Base-by-base conservation (phyloP, 331 rosid genomes). In the Spiraea crenata region DNA sequence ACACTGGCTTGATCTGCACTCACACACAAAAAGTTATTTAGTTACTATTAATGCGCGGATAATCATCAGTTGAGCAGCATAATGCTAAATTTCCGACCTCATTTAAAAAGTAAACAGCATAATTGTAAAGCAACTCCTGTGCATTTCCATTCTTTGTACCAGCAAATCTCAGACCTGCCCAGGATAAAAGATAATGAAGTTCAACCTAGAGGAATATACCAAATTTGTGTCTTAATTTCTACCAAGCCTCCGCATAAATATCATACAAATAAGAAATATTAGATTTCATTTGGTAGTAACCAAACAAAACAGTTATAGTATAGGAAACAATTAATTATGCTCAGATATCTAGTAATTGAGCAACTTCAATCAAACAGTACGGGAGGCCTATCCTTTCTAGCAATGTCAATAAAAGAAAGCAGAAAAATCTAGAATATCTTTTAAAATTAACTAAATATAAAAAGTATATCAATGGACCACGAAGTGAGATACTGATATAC, bases 141-240 rank as follows among this genome's bases (percentile, higher is more conserved):
- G 91, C 96, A 51, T 86, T 76, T 77, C 84, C 96, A 79, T 93
- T 84, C 83, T 88, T 87, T 61, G 99, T 83, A 74, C 99, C 99
- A 70, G 99, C 97, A 78, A 84, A 91, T 69, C 92, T 88, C 87
- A 91, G 84, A 66, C 99, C 99, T 93, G 83, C 42, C 57, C 67
- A 79, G 54, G 69, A 74, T 39, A 65, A 77, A 72, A 16, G 54
- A 67, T 50, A 68, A 69, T 46, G 59, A 40, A 67, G 17, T 73
- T 63, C 75, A 74, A 76, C 74, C 70, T 75, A 65, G 65, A 69
- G 61, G n/a, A 38, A 71, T 15, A 34, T 4, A 40, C 42, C 20
- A 6, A 44, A 41, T 51, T n/a, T 40, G 14, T 52, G 20, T 19
- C 31, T 4, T 19, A 54, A 19, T 10, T n/a, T 19, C 16, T 17